Evolutionary conservation across 192 early-diverging fungal species (phyloP), one percentile per base, ranked within the genome.

Genomic region (Helicostylum pulchrum): DNA sequence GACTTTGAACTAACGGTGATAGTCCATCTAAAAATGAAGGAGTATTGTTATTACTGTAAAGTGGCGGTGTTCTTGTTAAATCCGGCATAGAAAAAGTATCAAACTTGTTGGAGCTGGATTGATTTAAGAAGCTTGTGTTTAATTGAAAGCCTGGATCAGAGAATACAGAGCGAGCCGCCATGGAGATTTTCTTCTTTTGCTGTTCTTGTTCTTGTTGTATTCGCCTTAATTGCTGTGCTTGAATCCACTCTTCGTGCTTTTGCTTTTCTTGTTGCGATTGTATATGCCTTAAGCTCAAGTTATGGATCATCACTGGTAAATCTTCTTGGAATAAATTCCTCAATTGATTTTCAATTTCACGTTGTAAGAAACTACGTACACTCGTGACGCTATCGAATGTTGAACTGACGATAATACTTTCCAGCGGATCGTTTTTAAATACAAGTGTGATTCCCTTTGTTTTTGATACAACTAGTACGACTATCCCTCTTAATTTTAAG

Each of bases 391-490:
- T 87, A 67, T 99, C 97, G 70, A 99, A 99, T 0, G 97, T 97
- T 11, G 94, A 96, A 62, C 89, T 91, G 42, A 99, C 94, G 52
- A 91, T 82, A 14, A 99, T 90, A 0, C 86, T 89, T 52, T 98
- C 95, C 21, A 99, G 68, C 10, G 97, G 96, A 68, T 98, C 96
- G 67, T 94, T 98, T 67, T 97, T 95, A 70, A 99, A 98, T n/a
- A 93, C 94, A 45, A 99, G 81, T 0, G 96, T 98, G 30, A 98
- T 89, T 19, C 97, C 97, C 67, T 91, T 92, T 58, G 88, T 80
- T 73, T 96, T 92, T 64, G 93, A 93, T 3, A 99, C 92, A 1
- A 94, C 96, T n/a, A 99, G 79, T 6, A 94, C 94, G 11, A 96
- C 85, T 50, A 98, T 96, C 0, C 96, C 97, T n/a, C 90, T 80